Base-by-base conservation (phyloP, 2,329 filamentous ascomycete species). In the Fusarium humuli region DNA sequence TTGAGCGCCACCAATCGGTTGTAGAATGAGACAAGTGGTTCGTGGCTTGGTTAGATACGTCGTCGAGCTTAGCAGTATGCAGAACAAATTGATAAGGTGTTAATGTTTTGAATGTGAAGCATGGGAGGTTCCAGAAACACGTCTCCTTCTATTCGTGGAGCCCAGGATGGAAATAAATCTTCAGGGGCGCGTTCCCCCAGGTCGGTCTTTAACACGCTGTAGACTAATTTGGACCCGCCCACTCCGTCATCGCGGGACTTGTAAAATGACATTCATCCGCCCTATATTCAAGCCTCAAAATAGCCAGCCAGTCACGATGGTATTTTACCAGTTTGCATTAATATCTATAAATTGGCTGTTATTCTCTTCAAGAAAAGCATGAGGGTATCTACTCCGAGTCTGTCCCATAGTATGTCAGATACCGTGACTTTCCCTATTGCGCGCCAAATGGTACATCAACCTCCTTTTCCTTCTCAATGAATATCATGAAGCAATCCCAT, bases 171-270 rank as follows among this genome's bases (percentile, higher is more conserved):
- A 37, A 37, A 37, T 37, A 49, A 69, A 62, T 61, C 65, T 71
- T 69, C 60, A 71, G 69, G 69, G 69, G 68, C 56, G 52, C 65
- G 67, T 47, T 60, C 46, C 53, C 67, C 67, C 30, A 57, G 61
- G 12, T 50, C 34, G 8, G 41, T 11, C 20, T 25, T 52, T 41
- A 23, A 41, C 44, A 20, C 42, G 30, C 61, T 54, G 13, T 53
- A 37, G 34, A n/a, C 34, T 37, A 70, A 71, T 66, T 75, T 65
- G 67, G 71, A 64, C 73, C 71, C 73, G 65, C 67, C 45, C 61
- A 40, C 67, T 74, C 71, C 71, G 70, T 74, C 42, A 59, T 68
- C 57, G 30, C 60, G 46, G 63, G 48, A 56, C 45, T 54, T 37
- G 48, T 58, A 60, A 58, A 69, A 57, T 57, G 60, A 70, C 52